Conservation (phyloP, 1,139 yeast genomes). For the Torulaspora globosa region DNA sequence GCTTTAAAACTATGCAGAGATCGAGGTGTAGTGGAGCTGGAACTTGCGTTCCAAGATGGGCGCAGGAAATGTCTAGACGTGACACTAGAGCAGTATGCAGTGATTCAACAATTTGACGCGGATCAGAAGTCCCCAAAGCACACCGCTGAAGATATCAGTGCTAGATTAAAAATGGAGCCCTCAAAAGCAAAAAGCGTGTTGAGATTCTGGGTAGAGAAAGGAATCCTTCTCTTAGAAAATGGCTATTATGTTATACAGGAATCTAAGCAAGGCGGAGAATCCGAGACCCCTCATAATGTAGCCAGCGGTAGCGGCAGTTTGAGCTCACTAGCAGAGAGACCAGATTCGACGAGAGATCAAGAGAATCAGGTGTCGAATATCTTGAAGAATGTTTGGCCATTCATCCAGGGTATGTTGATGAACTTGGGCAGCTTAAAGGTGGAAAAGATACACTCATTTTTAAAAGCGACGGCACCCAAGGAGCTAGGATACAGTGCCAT, state of each 20-base stretch:
- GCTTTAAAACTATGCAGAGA: conserved; percentile 54
- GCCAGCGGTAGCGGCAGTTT: conserved; percentile 7
- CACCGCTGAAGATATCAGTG: conserved; percentile 35
- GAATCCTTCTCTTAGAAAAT: conserved; percentile 39
- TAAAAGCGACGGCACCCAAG: conserved; percentile 51
- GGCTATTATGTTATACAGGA: conserved; percentile 25
- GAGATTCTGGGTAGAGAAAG: conserved; percentile 54
- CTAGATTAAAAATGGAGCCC: conserved; percentile 32
- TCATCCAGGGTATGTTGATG: conserved; percentile 52
- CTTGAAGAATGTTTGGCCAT: conserved; percentile 38
- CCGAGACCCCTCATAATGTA: not conserved
- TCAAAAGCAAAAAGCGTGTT: conserved; percentile 39
- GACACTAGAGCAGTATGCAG: conserved; percentile 66
- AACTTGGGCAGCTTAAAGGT: conserved; percentile 50
- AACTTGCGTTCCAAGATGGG: conserved; percentile 49
- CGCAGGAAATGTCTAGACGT: conserved; percentile 46
- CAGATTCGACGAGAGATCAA: conserved; percentile 14
- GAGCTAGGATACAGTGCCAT: conserved; percentile 42
- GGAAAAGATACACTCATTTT: conserved; percentile 50
- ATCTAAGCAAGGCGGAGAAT: conserved; percentile 17
- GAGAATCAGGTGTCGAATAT: conserved; percentile 4
- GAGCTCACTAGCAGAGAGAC: conserved; percentile 10
- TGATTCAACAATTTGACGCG: conserved; percentile 53
- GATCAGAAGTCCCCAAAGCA: conserved; percentile 26
- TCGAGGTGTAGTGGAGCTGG: conserved; percentile 60